A percentile compares a stretch with the other conserved stretches of the same genome.
Evolutionary conservation across 768 basidiomycete species (phyloP).

Genomic region (Cubamyces sp.): DNA sequence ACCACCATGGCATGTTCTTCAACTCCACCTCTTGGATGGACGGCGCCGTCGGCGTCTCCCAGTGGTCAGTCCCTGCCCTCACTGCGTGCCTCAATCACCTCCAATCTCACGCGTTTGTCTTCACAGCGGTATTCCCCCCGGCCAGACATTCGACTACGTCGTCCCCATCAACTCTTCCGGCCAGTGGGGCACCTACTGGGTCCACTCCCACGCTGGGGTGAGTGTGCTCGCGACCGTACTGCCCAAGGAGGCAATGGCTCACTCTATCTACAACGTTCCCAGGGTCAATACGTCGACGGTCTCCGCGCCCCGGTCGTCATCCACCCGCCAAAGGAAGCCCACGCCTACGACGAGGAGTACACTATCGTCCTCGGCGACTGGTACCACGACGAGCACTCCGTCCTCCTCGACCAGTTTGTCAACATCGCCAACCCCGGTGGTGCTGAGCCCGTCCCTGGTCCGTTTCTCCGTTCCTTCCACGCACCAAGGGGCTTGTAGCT

Average conservation of each 20-base stretch:
- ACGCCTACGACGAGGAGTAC: constrained; percentile 88
- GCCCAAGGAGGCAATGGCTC: background rate
- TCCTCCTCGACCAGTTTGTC: constrained; percentile 68
- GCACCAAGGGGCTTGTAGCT: background rate
- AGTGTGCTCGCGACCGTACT: constrained; percentile 33
- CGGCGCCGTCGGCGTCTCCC: constrained; percentile 79
- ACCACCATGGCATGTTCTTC: constrained; percentile 97
- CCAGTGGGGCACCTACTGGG: constrained; percentile 85
- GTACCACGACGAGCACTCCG: constrained; percentile 81
- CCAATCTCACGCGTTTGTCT: background rate
- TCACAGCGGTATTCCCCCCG: constrained; percentile 75
- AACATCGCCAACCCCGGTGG: constrained; percentile 78
- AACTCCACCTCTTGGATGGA: constrained; percentile 88
- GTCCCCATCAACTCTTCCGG: constrained; percentile 70
- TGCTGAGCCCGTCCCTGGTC: constrained; percentile 87
- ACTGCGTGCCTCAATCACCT: background rate
- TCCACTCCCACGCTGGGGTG: constrained; percentile 67
- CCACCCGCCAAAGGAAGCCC: constrained; percentile 64
- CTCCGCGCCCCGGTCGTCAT: constrained; percentile 86
- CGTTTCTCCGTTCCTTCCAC: constrained; percentile 14
- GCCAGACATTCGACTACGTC: constrained; percentile 70
- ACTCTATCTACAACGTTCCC: background rate
- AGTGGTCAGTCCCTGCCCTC: constrained; percentile 62
- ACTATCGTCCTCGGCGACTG: constrained; percentile 88
- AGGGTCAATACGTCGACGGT: constrained; percentile 94